A percentile compares a stretch with the other conserved stretches of the same genome.
Evolutionary conservation across 2,329 filamentous ascomycete species (phyloP).

Genomic region (Alternaria sp.): DNA sequence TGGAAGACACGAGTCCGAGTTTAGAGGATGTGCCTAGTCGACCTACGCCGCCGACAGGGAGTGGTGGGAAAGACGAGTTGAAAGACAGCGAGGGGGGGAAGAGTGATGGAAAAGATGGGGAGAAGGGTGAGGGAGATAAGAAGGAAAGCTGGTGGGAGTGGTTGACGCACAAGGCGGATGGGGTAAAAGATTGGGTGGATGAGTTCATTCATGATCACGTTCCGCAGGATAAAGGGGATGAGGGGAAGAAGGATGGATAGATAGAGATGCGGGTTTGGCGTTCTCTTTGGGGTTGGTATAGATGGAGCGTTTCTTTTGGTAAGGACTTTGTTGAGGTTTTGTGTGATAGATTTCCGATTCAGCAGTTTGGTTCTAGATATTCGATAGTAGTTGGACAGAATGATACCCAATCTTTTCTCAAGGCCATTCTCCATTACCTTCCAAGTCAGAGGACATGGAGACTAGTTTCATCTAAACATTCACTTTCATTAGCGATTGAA

Average conservation of each 20-base stretch:
- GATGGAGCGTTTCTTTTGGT: not conserved
- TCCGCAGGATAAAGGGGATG: slow-evolving; percentile 2
- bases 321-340: not conserved
- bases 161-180: slow-evolving; percentile 45
- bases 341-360: not conserved
- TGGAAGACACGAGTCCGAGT: slow-evolving; percentile 20
- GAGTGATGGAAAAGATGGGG: not conserved
- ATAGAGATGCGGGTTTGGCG: not conserved
- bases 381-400: not conserved
- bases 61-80: slow-evolving; percentile 3
- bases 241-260: not conserved
- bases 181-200: slow-evolving; percentile 46
- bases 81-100: not conserved
- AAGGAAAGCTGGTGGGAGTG: slow-evolving; percentile 45
- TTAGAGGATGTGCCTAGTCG: not conserved
- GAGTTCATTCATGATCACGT: slow-evolving; percentile 40
- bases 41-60: slow-evolving; percentile 17
- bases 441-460: too few relatives aligned
- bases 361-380: not conserved
- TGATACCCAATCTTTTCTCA: not conserved
- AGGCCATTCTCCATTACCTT: too few relatives aligned
- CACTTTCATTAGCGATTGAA: too few relatives aligned
- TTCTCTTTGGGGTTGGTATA: not conserved
- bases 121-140: not conserved
- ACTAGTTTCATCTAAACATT: too few relatives aligned